Evolutionary conservation across 768 basidiomycete genomes (phyloP).

Genomic region (Boletus eberwhitei): DNA sequence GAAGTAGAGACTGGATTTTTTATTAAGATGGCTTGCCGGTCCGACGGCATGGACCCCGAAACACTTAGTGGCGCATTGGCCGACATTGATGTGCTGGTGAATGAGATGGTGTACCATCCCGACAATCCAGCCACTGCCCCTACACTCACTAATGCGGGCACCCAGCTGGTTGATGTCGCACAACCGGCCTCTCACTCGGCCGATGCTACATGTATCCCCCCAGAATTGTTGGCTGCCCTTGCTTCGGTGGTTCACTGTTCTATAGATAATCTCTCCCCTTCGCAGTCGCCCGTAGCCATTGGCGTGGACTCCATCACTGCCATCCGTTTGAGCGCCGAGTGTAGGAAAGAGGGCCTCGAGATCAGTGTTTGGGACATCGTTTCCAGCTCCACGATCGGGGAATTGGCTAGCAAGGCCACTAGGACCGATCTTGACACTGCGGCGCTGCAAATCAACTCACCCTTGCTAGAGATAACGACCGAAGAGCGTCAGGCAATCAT

Average conservation of each 20-base stretch:
- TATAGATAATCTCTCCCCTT: slow-evolving; percentile 26
- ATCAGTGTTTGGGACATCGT: slow-evolving; percentile 39
- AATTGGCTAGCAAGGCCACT: slow-evolving; percentile 16
- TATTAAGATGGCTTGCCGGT: slow-evolving; percentile 36
- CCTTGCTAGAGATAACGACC: slow-evolving; percentile 1
- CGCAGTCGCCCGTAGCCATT: slow-evolving; percentile 38
- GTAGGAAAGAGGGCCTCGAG: slow-evolving; percentile 35
- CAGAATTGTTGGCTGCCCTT: slow-evolving; percentile 6
- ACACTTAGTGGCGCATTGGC: slow-evolving; percentile 18
- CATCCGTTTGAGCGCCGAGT: slow-evolving; percentile 41
- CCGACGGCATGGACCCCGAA: slow-evolving; percentile 26
- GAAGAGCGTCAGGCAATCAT: slow-evolving; percentile 14
- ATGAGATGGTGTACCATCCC: slow-evolving; percentile 18
- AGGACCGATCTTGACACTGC: background rate
- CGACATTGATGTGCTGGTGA: slow-evolving; percentile 19
- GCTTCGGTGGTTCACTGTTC: slow-evolving; percentile 27
- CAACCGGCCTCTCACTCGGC: background rate
- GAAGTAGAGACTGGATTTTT: slow-evolving; percentile 30
- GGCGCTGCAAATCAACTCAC: background rate
- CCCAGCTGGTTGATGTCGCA: background rate
- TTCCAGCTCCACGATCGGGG: slow-evolving; percentile 36
- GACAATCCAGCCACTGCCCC: slow-evolving; percentile 11
- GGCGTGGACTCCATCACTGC: slow-evolving; percentile 52
- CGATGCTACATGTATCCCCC: slow-evolving; percentile 1
- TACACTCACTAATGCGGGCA: background rate